Evolutionary conservation across 352 stramenopile genomes (phyloP), one percentile per base, ranked within the genome.

Genomic region (Lagenidium sp.): DNA sequence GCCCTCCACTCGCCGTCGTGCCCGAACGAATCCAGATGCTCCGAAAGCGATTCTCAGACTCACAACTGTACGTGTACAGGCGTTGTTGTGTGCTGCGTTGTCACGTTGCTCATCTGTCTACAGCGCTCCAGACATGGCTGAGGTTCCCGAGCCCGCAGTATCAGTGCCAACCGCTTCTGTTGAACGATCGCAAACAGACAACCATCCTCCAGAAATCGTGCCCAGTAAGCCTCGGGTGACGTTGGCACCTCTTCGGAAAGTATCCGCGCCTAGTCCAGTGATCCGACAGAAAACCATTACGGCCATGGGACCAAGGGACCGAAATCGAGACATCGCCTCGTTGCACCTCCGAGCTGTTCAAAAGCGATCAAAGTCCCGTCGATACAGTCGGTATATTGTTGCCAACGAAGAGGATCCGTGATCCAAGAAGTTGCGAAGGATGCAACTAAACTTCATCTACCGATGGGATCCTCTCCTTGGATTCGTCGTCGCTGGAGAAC

Each of bases 321-420:
- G 74, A 7, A 82, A 86, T 60, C 63, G 68, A 48, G 74, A 82
- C 34, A 86, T 86, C 16, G 71, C 74, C 2, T 31, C 62, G 7
- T 55, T 86, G 12, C 70, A 86, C 35, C 31, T 78, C 16, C 62
- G 65, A 16, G 68, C 68, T 20, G 61, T 86, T 21, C 68, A 84
- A 34, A 65, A 68, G 24, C 60, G 74, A 6, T 68, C 70, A 20
- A 72, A 67, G 41, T 44, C 56, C 6, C 60, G 63, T 18, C 63
- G 63, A 4, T 48, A 50, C 23, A 47, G 48, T 12, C 59, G 59
- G 30, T 59, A 56, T 8, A 31, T 57, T 21, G 43, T 63, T 8
- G 39, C 60, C 13, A 56, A 80, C 25, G 54, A 65, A 13, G 51
- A 65, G 10, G 67, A 64, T 6, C 47, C 44, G 18, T n/a, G n/a